Evolutionary conservation across 495 filamentous ascomycete genomes (phyloP).

Genomic region (Annulohypoxylon maeteangense): DNA sequence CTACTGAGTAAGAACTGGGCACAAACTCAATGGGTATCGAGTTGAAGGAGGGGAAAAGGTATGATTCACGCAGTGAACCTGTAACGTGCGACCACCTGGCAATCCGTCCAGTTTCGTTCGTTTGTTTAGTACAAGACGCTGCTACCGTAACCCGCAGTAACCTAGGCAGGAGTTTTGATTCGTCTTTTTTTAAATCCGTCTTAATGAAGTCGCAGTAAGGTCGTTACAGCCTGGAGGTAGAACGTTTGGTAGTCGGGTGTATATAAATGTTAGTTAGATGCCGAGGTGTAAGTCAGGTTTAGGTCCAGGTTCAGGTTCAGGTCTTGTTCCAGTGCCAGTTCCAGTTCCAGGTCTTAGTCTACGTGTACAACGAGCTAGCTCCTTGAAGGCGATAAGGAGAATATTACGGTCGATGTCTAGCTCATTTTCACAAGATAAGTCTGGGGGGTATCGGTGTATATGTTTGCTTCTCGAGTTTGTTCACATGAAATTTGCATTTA

Average conservation of each 20-base stretch:
- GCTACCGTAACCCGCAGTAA: conserved; percentile 7
- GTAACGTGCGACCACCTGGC: conserved; percentile 35
- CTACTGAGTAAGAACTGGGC: conserved; percentile 12
- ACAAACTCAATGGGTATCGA: conserved; percentile 25
- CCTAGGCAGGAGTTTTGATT: conserved; percentile 28
- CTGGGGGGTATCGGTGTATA: background rate
- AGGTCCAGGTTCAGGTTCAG: background rate
- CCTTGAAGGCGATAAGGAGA: conserved; percentile 14
- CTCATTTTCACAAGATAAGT: conserved; percentile 19
- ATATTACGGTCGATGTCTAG: conserved; percentile 20
- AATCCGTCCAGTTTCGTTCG: conserved; percentile 4
- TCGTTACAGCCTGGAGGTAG: conserved; percentile 12
- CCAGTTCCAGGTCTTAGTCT: background rate
- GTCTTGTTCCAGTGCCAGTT: background rate
- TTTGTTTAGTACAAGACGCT: conserved; percentile 9
- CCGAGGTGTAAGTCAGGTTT: conserved; percentile 26
- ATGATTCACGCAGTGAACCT: conserved; percentile 21
- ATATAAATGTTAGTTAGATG: conserved; percentile 3
- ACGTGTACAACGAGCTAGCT: conserved; percentile 20
- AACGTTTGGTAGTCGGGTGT: conserved; percentile 16
- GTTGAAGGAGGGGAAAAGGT: conserved; percentile 14
- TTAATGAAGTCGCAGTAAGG: conserved; percentile 23
- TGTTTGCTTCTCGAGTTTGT: conserved; percentile 17
- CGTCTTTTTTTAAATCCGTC: conserved; percentile 23
- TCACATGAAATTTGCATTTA: conserved; percentile 28